These are phyloP conservation scores for Globisporangium nodosum DNA, from an alignment of 352 stramenopile genomes.

Conservation along the genomic window DNA sequence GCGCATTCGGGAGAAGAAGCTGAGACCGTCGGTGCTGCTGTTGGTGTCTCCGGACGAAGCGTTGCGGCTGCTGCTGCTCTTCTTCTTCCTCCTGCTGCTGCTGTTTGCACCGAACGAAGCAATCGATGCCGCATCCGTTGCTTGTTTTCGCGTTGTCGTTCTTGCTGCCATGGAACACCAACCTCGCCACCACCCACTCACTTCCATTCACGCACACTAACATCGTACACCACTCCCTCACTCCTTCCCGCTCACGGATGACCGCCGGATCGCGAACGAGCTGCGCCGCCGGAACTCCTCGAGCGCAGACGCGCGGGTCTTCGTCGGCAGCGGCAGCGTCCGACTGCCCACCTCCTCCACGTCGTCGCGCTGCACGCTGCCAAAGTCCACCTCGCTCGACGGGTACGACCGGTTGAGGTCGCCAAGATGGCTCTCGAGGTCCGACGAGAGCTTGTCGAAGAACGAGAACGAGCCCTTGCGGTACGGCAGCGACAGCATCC, in stretches of 20 bases:
- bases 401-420: conserved; percentile 41
- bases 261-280: conserved; percentile 10
- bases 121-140: not conserved
- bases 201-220: not conserved
- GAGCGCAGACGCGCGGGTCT: conserved; percentile 3
- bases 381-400: conserved; percentile 21
- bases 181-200: no score
- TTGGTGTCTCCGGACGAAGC: not conserved
- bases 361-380: not conserved
- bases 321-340: conserved; percentile 12
- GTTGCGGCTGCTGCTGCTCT: no score
- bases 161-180: not conserved
- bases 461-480: conserved; percentile 85
- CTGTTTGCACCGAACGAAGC: not conserved
- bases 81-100: no score
- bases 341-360: conserved; percentile 5
- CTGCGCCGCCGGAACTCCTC: conserved; percentile 14
- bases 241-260: not conserved
- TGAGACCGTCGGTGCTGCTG: not conserved
- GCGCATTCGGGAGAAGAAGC: not conserved
- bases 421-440: conserved; percentile 53
- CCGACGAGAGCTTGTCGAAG: conserved; percentile 79
- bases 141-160: not conserved
- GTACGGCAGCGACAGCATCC: conserved; percentile 15
- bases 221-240: not conserved